These are phyloP conservation scores for Tylopilus plumbeoviolaceoides DNA, from an alignment of 768 basidiomycete species.

Conservation along the genomic window DNA sequence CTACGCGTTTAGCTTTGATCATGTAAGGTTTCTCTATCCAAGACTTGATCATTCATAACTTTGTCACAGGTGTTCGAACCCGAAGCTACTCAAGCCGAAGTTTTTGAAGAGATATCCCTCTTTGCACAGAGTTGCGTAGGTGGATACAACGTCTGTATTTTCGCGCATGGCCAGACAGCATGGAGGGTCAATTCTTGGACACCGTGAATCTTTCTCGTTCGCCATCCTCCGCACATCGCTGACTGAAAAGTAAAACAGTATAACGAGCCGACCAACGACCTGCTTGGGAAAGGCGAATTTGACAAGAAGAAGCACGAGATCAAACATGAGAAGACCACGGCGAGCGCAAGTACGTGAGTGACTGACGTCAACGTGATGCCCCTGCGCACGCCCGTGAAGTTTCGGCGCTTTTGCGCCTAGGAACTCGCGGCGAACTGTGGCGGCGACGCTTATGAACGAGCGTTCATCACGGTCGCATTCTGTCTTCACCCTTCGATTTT, in stretches of 20 bases:
- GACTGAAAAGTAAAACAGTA: conserved; percentile 47
- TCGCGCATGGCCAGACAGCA: conserved; percentile 89
- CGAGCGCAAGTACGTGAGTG: conserved; percentile 48
- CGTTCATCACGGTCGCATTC: conserved; percentile 92
- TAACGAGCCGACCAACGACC: conserved; percentile 92
- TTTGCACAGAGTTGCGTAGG: conserved; percentile 90
- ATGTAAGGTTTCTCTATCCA: conserved; percentile 47
- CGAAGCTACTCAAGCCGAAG: conserved; percentile 69
- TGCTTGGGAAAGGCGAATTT: conserved; percentile 77
- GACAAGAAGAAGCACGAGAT: conserved; percentile 96
- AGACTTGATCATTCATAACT: conserved; percentile 6
- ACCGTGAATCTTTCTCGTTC: conserved; percentile 49
- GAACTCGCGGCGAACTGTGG: conserved; percentile 79
- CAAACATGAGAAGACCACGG: conserved; percentile 85
- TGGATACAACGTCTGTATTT: conserved; percentile 94
- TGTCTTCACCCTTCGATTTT: conserved; percentile 86
- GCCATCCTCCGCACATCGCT: neutral
- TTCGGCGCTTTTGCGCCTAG: conserved; percentile 63
- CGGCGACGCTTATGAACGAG: conserved; percentile 93
- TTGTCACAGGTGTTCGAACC: conserved; percentile 74
- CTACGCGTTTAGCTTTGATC: conserved; percentile 79
- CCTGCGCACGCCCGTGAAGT: conserved; percentile 76
- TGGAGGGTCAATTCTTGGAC: conserved; percentile 96
- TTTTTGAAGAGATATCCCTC: conserved; percentile 90
- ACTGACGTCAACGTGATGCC: conserved; percentile 78